These are phyloP conservation scores for Alternaria sp. DNA, from an alignment of 2,329 filamentous ascomycete genomes.

Conservation along the genomic window DNA sequence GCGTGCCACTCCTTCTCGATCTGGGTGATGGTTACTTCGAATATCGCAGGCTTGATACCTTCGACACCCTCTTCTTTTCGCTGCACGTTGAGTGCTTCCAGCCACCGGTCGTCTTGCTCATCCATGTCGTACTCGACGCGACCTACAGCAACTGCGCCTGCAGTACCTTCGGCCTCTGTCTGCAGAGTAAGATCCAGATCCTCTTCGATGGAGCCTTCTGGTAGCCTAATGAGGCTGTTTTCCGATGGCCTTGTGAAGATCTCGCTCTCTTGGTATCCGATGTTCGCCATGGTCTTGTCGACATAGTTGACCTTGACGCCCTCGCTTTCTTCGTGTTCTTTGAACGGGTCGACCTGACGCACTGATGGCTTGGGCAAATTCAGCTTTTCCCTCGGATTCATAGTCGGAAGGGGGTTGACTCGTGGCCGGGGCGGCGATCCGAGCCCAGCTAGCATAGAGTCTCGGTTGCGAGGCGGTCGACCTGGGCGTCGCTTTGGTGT, in stretches of 20 bases:
- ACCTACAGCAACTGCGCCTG: slow-evolving; percentile 63
- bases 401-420: slow-evolving; percentile 76
- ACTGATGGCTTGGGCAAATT: slow-evolving; percentile 79
- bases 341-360: slow-evolving; percentile 78
- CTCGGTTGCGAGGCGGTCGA: slow-evolving; percentile 67
- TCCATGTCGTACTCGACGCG: slow-evolving; percentile 99
- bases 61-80: slow-evolving; percentile 77
- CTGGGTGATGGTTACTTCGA: slow-evolving; percentile 98
- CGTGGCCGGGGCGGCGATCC: slow-evolving; percentile 66
- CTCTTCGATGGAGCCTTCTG: slow-evolving; percentile 68
- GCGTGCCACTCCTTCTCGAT: slow-evolving; percentile 99
- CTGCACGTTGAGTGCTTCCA: slow-evolving; percentile 80
- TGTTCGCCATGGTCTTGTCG: slow-evolving; percentile 93
- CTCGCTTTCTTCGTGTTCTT: slow-evolving; percentile 81
- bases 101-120: slow-evolving; percentile 97
- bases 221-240: slow-evolving; percentile 68
- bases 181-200: slow-evolving; percentile 65
- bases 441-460: slow-evolving; percentile 66
- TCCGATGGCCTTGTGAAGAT: slow-evolving; percentile 77
- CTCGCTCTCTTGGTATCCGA: slow-evolving; percentile 95
- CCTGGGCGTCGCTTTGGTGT: slow-evolving; percentile 65
- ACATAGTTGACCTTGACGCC: slow-evolving; percentile 89
- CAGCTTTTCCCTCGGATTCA: slow-evolving; percentile 79
- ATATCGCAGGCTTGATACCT: slow-evolving; percentile 87
- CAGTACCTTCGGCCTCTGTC: slow-evolving; percentile 65